Percentiles rank a stretch among this genome's conserved stretches.
Conservation (phyloP, 345 rosid genomes). For the Anacardium occidentale region DNA sequence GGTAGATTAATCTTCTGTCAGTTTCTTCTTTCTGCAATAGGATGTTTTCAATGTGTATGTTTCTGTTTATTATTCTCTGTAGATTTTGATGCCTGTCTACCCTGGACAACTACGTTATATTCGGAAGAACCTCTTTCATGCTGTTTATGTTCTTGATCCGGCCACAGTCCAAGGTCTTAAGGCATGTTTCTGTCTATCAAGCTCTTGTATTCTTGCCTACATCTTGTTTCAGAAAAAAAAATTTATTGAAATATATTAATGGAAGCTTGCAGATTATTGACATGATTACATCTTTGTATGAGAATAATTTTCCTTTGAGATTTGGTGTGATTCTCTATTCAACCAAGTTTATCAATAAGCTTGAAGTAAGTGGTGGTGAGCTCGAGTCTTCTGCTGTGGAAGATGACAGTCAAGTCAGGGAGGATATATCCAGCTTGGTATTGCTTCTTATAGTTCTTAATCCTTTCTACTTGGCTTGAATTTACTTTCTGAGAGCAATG, state of each 20-base stretch:
- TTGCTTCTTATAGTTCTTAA: constrained; percentile 24
- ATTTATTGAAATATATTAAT: constrained; percentile 26
- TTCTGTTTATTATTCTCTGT: constrained; percentile 27
- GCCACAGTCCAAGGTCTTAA: constrained; percentile 83
- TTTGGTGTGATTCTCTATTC: constrained; percentile 90
- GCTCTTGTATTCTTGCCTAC: constrained; percentile 11
- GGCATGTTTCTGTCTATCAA: constrained; percentile 45
- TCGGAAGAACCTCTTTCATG: constrained; percentile 93
- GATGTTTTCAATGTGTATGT: constrained; percentile 12
- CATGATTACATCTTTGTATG: constrained; percentile 66
- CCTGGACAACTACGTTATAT: constrained; percentile 94
- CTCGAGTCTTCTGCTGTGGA: constrained; percentile 35
- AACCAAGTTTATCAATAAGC: constrained; percentile 54
- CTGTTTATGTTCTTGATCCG: constrained; percentile 93
- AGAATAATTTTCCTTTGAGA: constrained; percentile 81
- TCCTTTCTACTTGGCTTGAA: constrained; percentile 7
- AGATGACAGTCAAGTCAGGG: constrained; percentile 45
- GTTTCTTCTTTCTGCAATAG: constrained; percentile 16
- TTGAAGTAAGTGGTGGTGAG: constrained; percentile 58
- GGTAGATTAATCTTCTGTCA: constrained; percentile 37
- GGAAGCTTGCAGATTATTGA: constrained; percentile 69
- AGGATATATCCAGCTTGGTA: constrained; percentile 91
- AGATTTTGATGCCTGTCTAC: constrained; percentile 98
- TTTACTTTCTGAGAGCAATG: not conserved
- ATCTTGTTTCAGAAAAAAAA: constrained; percentile 11